Base-by-base conservation (phyloP, 2,329 filamentous ascomycete genomes). In the Calcarisporium arbuscula region DNA sequence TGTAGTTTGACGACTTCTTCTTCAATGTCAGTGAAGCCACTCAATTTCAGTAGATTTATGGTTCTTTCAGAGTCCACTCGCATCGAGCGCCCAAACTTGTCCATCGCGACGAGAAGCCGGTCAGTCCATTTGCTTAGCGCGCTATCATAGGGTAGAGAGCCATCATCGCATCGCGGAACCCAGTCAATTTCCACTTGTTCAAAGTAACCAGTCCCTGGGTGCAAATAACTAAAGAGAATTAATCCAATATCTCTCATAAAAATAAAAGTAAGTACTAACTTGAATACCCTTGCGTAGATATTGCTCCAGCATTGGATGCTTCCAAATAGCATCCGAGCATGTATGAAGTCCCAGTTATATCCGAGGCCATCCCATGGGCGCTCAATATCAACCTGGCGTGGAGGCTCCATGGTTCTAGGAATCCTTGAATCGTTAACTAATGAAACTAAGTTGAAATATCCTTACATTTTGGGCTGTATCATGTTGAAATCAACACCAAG, bases 141-240 rank as follows among this genome's bases (percentile, higher is more conserved):
- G 76, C 33, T 74, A 74, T 30, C 73, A 71, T 19, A 71, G 67
- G 20, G 67, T n/a, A n/a, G n/a, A n/a, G 64, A 28, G 74, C 67
- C 39, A 84, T 88, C 76, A 44, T 85, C 78, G 44, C 75, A 80
- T 34, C 75, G 76, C 17, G 85, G 84, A 33, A 74, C 64, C 53
- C 82, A 82, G 56, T 94, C 85, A 36, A 94, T 82, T 54, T 94
- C 87, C 33, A 92, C 76, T 48, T 90, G 85, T 58, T 94, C 87
- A 37, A 94, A 71, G 53, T 70, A 74, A 37, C 86, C 87, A 32
- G 65, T 71, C 3, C 79, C 77, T 2, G 85, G 84, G 49, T 77
- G 80, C 16, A 94, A 69, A 52, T 89, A 82, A 30, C 80, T 85
- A 16, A 10, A 14, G 16, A n/a, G 15, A 28, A 19, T 25, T 16